Base-by-base conservation (phyloP, 257 asterid genomes). In the Perilla frutescens region DNA sequence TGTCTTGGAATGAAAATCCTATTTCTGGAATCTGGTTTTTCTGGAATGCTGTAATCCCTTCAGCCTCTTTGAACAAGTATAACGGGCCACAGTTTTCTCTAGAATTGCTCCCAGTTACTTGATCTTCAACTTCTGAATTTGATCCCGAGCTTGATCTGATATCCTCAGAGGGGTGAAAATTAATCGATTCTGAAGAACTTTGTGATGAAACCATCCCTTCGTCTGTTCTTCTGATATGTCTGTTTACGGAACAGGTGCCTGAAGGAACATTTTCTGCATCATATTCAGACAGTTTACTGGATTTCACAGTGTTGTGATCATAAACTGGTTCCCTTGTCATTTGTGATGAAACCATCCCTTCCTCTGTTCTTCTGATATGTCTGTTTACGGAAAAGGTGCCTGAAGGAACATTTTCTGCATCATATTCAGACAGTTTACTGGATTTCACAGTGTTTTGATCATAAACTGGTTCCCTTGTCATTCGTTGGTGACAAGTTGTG, bases 61-160 rank as follows among this genome's bases (percentile, higher is more conserved):
- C 83, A 32, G 72, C 66, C 66, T 73, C 80, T 50, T 71, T 80
- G 14, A 63, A 55, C 74, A 55, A 50, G 75, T 49, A 68, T 48
- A 60, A 32, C 60, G 54, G 76, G 62, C 37, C 76, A 6, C 20
- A 20, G 73, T 45, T 57, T 55, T 62, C 70, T 68, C 76, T 79
- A 73, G 63, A 70, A 75, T 76, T 78, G 81, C 80, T 72, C 43
- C 75, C 63, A 65, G 75, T 69, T 72, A 68, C 53, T 40, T 80
- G 89, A 76, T 84, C 87, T 77, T 88, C 90, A 29, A 80, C 86
- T 82, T 83, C 96, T 66, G 93, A 91, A 80, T 84, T 80, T 74
- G 87, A 83, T 74, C 81, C 84, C 10, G 84, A 77, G 79, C 82
- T 80, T 76, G 84, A 83, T 71, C 83, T 83, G 84, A 83, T 77